Evolutionary conservation across 2,329 filamentous ascomycete species (phyloP).

Genomic region (Trichoderma arundinaceum): DNA sequence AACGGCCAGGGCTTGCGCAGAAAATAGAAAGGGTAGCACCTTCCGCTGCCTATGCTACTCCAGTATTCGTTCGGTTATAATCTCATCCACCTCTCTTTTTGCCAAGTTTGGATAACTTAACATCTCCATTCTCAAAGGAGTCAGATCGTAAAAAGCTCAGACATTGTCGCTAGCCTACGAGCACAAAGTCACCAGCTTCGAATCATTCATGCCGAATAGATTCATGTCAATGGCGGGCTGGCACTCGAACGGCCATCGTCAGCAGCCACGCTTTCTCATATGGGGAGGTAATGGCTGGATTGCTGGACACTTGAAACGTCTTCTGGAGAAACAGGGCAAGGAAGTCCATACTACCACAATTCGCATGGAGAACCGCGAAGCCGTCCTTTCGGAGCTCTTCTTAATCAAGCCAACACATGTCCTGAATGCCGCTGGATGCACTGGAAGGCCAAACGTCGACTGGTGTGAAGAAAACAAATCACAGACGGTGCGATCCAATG

Average conservation of each 20-base stretch:
- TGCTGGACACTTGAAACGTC: constrained; percentile 63
- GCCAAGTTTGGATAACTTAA: not conserved
- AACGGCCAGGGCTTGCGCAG: not conserved
- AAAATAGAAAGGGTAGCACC: not conserved
- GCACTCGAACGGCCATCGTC: not conserved
- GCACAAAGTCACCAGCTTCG: not conserved
- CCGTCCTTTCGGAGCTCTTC: constrained; percentile 62
- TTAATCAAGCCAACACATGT: constrained; percentile 68
- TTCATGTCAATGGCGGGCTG: constrained; percentile 1
- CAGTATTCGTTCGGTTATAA: not conserved
- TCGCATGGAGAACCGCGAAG: constrained; percentile 68
- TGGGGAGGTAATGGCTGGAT: constrained; percentile 70
- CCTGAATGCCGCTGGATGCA: constrained; percentile 69
- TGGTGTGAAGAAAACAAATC: constrained; percentile 75
- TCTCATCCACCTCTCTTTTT: not conserved
- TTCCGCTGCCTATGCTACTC: not conserved
- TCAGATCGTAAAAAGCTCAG: not conserved
- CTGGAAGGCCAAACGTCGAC: constrained; percentile 71
- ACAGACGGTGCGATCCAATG: constrained; percentile 70
- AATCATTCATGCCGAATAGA: not conserved
- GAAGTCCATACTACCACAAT: constrained; percentile 65
- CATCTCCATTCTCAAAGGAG: not conserved
- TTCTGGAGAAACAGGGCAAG: constrained; percentile 65
- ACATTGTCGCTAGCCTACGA: not conserved
- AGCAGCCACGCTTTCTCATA: constrained; percentile 58